Base-by-base conservation (phyloP, 306 rosid species). In the Lupinus albus region DNA sequence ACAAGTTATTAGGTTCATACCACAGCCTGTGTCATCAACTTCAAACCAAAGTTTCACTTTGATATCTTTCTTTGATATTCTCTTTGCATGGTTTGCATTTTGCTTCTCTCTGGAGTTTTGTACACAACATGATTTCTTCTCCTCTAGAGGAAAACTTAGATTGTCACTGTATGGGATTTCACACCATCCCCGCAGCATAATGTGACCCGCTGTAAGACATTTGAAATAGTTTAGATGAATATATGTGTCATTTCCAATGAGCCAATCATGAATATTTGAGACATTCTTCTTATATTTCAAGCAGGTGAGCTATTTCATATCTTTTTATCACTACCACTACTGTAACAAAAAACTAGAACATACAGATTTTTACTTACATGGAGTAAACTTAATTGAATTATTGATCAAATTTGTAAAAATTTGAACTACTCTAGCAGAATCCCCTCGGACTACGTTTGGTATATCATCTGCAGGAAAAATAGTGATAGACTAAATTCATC, bases 371-470 rank as follows among this genome's bases (percentile, higher is more conserved):
- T 30, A 79, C 99, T 88, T 78, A 94, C 99, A 81, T 52, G 97
- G 80, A 35, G 99, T 94, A 72, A 94, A 94, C 85, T 94, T 94
- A 51, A 94, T 88, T 35, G 99, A 94, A 79, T 94, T 94, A 86
- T 91, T 94, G 81, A 94, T 90, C 68, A 94, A 78, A 72, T 94
- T 94, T 14, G 99, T 87, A 82, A 94, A 94, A 51, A 94, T 75
- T 85, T 94, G 99, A 82, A 94, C 97, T 39, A 94, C 99, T 79
- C 99, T 88, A 20, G 91, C 99, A 14, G 99, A 94, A 79, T 94
- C 99, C 59, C 99, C 99, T 63, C 72, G 86, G 54, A 94, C 96
- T 50, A 94, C 52, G 76, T 77, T 94, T 36, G 99, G 99, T 82
- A 94, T 86, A 49, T 94, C 96, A 79, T 90, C 99, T 94, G 78